A percentile compares a stretch with the other conserved stretches of the same genome.
Conservation (phyloP, 2,329 filamentous ascomycete species). For the Sporothrix inflata region DNA sequence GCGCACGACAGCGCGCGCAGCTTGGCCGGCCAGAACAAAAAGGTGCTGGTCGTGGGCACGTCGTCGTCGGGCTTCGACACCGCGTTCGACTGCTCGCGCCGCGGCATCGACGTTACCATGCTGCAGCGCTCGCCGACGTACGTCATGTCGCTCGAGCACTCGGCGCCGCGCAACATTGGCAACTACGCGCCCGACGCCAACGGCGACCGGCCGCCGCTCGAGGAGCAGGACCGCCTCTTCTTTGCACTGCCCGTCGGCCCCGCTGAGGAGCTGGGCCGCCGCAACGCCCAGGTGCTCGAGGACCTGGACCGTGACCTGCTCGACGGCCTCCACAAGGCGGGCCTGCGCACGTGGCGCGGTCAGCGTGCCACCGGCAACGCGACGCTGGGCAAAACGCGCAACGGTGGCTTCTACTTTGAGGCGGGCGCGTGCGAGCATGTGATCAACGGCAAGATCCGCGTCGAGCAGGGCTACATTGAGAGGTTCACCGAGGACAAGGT, state of each 20-base stretch:
- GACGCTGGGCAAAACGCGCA: constrained; percentile 26
- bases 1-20: constrained; percentile 13
- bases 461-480: constrained; percentile 35
- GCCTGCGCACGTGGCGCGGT: constrained; percentile 27
- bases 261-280: constrained; percentile 27
- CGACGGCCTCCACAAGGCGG: constrained; percentile 9
- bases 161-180: constrained; percentile 21
- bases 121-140: constrained; percentile 78
- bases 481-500: constrained; percentile 41
- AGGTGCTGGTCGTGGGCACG: constrained; percentile 73
- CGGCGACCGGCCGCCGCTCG: constrained; percentile 20
- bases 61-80: constrained; percentile 80
- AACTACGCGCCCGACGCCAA: constrained; percentile 17
- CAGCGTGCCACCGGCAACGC: constrained; percentile 27
- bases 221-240: constrained; percentile 22
- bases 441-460: constrained; percentile 28
- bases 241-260: constrained; percentile 23
- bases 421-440: constrained; percentile 29
- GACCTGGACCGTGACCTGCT: constrained; percentile 24
- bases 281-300: constrained; percentile 23
- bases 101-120: constrained; percentile 71
- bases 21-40: constrained; percentile 58
- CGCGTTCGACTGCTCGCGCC: constrained; percentile 68
- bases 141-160: constrained; percentile 55
- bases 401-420: constrained; percentile 31